A percentile compares a stretch with the other conserved stretches of the same genome.
These are phyloP conservation scores for Alternaria viburni DNA, from an alignment of 2,329 filamentous ascomycete species.

Conservation along the genomic window DNA sequence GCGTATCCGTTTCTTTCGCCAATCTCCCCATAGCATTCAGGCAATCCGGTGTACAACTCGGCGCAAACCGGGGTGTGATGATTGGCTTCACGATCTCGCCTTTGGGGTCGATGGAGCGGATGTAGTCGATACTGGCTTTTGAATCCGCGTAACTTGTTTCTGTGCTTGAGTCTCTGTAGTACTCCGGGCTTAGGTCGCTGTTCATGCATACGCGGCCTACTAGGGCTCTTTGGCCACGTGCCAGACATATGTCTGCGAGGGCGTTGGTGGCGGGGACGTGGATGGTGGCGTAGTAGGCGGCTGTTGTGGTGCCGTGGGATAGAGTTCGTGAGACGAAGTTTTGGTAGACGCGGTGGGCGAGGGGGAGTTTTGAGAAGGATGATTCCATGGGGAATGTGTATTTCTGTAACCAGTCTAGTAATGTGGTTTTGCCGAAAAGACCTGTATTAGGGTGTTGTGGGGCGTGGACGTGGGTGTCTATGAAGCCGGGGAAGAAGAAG, in stretches of 20 bases:
- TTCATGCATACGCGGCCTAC: conserved; percentile 98
- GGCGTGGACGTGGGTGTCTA: conserved; percentile 95
- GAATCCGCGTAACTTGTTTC: conserved; percentile 63
- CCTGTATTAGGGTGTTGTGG: conserved; percentile 94
- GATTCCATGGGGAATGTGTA: conserved; percentile 96
- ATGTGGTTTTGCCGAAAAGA: conserved; percentile 90
- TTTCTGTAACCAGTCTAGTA: conserved; percentile 89
- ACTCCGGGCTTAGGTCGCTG: conserved; percentile 68
- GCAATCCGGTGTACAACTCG: conserved; percentile 59
- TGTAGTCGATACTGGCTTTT: conserved; percentile 60
- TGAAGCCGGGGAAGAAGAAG: conserved; percentile 86
- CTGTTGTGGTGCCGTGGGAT: conserved; percentile 88
- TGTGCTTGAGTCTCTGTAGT: conserved; percentile 77
- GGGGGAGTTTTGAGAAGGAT: conserved; percentile 66
- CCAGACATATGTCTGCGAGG: conserved; percentile 81
- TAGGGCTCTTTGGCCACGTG: conserved; percentile 83
- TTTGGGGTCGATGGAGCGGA: conserved; percentile 68
- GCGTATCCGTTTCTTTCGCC: conserved; percentile 66
- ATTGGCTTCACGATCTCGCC: conserved; percentile 75
- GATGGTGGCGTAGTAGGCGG: conserved; percentile 92
- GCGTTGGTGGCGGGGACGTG: conserved; percentile 89
- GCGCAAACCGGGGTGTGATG: conserved; percentile 73
- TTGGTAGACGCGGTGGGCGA: conserved; percentile 75
- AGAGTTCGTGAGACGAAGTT: conserved; percentile 81
- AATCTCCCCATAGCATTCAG: conserved; percentile 70